Conservation (phyloP, 2,329 filamentous ascomycete species). For the Scedosporium aurantiacum region DNA sequence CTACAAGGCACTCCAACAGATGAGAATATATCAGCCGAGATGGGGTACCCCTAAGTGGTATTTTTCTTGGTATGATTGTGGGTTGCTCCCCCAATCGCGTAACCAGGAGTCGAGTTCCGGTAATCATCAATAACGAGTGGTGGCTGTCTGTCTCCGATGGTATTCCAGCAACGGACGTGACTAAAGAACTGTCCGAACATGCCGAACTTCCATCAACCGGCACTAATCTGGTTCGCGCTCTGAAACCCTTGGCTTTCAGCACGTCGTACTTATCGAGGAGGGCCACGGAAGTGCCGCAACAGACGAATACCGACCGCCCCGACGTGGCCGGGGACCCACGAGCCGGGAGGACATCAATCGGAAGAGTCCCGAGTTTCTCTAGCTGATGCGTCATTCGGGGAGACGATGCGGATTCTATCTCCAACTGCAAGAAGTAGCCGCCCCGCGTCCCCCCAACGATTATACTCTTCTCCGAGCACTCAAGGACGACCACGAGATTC, state of each 20-base stretch:
- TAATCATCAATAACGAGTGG: slow-evolving; percentile 36
- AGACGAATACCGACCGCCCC: slow-evolving; percentile 27
- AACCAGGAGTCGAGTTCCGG: slow-evolving; percentile 39
- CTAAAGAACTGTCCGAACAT: background rate
- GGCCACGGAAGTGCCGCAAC: slow-evolving; percentile 36
- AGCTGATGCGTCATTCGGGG: slow-evolving; percentile 16
- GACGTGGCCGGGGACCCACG: slow-evolving; percentile 7
- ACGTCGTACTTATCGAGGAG: slow-evolving; percentile 28
- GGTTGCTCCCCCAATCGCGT: slow-evolving; percentile 36
- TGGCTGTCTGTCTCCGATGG: slow-evolving; percentile 19
- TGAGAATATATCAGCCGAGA: slow-evolving; percentile 44
- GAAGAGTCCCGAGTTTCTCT: slow-evolving; percentile 25
- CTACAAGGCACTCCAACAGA: slow-evolving; percentile 39
- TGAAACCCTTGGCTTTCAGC: slow-evolving; percentile 7
- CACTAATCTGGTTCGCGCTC: background rate
- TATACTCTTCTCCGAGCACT: slow-evolving; percentile 16
- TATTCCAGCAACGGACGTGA: slow-evolving; percentile 1
- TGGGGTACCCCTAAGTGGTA: slow-evolving; percentile 37
- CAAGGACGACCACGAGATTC: slow-evolving; percentile 27
- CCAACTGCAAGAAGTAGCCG: slow-evolving; percentile 36
- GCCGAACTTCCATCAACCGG: background rate
- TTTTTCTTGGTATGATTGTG: slow-evolving; percentile 36
- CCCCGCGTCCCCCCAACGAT: slow-evolving; percentile 39
- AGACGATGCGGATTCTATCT: slow-evolving; percentile 11
- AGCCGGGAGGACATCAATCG: slow-evolving; percentile 22